These are phyloP conservation scores for Nothopassalora personata DNA, from an alignment of 2,329 filamentous ascomycete species.

Conservation along the genomic window DNA sequence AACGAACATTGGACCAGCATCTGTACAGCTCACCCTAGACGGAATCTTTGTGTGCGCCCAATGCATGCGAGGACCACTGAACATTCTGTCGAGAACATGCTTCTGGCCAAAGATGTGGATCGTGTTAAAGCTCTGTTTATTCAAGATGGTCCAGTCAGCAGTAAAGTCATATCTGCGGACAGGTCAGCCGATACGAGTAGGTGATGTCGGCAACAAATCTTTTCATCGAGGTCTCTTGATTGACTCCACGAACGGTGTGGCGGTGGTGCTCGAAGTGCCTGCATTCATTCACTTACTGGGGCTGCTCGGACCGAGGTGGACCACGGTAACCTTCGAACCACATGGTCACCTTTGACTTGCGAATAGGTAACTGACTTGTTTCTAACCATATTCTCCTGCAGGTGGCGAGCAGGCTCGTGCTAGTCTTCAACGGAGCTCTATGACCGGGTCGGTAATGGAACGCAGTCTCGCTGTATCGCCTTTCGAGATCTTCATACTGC, in stretches of 20 bases:
- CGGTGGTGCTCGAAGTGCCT: slow-evolving; percentile 3
- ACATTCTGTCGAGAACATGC: slow-evolving; percentile 27
- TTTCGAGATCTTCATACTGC: slow-evolving; percentile 25
- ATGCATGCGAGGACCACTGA: background rate
- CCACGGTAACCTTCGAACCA: slow-evolving; percentile 22
- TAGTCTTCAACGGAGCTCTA: slow-evolving; percentile 20
- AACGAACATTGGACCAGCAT: background rate
- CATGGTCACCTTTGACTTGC: slow-evolving; percentile 29
- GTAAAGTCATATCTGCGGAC: background rate
- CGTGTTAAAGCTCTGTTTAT: slow-evolving; percentile 15
- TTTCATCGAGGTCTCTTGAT: background rate
- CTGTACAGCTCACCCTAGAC: background rate
- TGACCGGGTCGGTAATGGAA: slow-evolving; percentile 34
- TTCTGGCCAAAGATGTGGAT: slow-evolving; percentile 23
- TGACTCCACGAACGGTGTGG: background rate
- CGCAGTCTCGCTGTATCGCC: slow-evolving; percentile 22
- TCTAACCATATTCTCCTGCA: slow-evolving; percentile 36
- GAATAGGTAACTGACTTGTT: slow-evolving; percentile 27
- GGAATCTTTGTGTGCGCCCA: background rate
- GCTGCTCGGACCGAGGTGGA: slow-evolving; percentile 1
- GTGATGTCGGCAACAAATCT: background rate
- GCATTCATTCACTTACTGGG: background rate
- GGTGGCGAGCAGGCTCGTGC: slow-evolving; percentile 30
- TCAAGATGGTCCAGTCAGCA: slow-evolving; percentile 5
- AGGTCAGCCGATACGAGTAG: background rate